Conservation (phyloP, 2,329 filamentous ascomycete genomes). For the Aspergillus tubingensis region DNA sequence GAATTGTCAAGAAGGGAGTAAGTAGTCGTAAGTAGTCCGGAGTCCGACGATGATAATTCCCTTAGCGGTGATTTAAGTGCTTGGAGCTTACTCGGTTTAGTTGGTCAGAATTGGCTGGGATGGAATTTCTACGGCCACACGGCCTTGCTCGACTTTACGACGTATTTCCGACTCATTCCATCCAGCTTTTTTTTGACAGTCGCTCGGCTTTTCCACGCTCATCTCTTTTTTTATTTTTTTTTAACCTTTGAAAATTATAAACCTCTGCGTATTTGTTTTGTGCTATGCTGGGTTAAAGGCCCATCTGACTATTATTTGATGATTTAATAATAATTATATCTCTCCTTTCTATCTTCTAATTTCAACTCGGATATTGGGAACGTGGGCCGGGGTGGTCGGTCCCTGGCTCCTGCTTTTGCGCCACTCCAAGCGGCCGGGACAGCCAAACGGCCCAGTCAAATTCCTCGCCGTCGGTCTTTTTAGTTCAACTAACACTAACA, state of each 20-base stretch:
- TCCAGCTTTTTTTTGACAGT: neutral
- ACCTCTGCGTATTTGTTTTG: too few species aligned
- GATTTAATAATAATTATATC: too few species aligned
- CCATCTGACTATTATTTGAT: neutral
- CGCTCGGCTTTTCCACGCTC: neutral
- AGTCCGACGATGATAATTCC: neutral
- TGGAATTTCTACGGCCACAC: neutral
- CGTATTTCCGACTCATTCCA: neutral
- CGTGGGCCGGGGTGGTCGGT: neutral
- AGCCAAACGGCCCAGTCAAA: conserved; percentile 4
- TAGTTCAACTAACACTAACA: too few species aligned
- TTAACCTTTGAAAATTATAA: too few species aligned
- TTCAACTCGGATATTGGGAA: neutral
- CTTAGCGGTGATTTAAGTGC: neutral
- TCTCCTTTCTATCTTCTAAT: neutral
- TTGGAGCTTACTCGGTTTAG: neutral
- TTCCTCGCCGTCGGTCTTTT: conserved; percentile 5
- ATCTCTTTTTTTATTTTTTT: neutral
- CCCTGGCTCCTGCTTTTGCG: neutral
- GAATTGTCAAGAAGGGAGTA: neutral
- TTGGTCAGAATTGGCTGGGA: neutral
- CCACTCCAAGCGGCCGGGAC: conserved; percentile 1
- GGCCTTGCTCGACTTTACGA: neutral
- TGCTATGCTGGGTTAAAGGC: too few species aligned
- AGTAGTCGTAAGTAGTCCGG: neutral